phyloP scores from a whole-genome alignment of 1,284 basidiomycete species.

The Sanghuangporus baumii region DNA sequence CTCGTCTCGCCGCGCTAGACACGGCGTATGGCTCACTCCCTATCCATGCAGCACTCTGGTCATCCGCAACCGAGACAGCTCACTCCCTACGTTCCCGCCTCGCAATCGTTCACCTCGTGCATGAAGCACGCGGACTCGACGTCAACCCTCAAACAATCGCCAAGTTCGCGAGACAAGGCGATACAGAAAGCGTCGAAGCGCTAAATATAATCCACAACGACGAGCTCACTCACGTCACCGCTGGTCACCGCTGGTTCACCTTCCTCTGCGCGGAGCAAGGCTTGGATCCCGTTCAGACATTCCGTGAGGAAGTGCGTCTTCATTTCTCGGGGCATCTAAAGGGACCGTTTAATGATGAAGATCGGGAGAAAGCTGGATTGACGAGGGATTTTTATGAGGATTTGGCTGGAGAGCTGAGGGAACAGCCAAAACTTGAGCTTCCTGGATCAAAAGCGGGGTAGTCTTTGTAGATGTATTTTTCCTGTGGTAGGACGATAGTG shows the following conservation, averaged over 20 bases:
- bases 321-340: constrained; percentile 81
- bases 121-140: constrained; percentile 84
- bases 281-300: constrained; percentile 65
- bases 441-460: not conserved
- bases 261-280: constrained; percentile 67
- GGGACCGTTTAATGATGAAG: constrained; percentile 80
- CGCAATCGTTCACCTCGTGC: constrained; percentile 86
- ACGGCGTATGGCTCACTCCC: constrained; percentile 75
- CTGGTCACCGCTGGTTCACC: constrained; percentile 82
- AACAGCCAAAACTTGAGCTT: not conserved
- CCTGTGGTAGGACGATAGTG: not conserved
- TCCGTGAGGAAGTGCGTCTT: constrained; percentile 66
- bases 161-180: constrained; percentile 66
- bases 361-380: constrained; percentile 72
- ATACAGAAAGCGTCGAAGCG: constrained; percentile 63
- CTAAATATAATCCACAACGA: constrained; percentile 79
- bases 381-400: constrained; percentile 68
- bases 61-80: constrained; percentile 71
- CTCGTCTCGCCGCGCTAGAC: constrained; percentile 53
- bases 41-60: constrained; percentile 78
- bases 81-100: constrained; percentile 70
- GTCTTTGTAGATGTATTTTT: not conserved
- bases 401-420: constrained; percentile 50
- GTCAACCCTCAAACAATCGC: constrained; percentile 84
- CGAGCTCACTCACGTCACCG: constrained; percentile 81